Percentiles rank a stretch among this genome's conserved stretches.
Evolutionary conservation across 2,329 filamentous ascomycete genomes (phyloP).

Genomic region (Pseudopyrenochaeta lycopersici): DNA sequence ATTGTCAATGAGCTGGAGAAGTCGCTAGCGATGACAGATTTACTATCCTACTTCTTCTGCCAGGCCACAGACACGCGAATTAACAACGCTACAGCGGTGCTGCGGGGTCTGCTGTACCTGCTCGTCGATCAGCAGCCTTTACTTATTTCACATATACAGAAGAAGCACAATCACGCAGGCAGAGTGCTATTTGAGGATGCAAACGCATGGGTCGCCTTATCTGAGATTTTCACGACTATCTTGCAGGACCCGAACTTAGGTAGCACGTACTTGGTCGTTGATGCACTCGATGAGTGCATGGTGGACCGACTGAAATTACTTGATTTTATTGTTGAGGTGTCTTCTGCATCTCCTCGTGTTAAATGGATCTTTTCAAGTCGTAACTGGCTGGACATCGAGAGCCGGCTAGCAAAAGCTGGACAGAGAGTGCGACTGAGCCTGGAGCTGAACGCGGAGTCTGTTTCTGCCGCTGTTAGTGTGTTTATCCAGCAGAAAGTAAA

Average conservation of each 20-base stretch:
- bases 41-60: too few relatives aligned
- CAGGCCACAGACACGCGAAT: too few relatives aligned
- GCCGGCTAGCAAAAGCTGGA: conserved; percentile 28
- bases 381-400: conserved; percentile 44
- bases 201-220: too few relatives aligned
- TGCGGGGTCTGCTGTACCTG: too few relatives aligned
- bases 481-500: conserved; percentile 52
- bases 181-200: too few relatives aligned
- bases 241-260: conserved; percentile 43
- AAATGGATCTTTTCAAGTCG: too few relatives aligned
- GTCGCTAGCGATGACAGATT: too few relatives aligned
- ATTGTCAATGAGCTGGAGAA: too few relatives aligned
- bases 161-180: too few relatives aligned
- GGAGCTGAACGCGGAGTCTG: conserved; percentile 47
- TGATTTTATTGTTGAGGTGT: conserved; percentile 5
- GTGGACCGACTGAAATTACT: conserved; percentile 8
- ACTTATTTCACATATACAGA: too few relatives aligned
- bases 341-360: conserved; percentile 11
- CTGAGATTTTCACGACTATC: conserved; percentile 51
- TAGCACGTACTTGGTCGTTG: conserved; percentile 11
- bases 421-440: conserved; percentile 37
- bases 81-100: too few relatives aligned
- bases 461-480: conserved; percentile 44
- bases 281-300: conserved; percentile 18
- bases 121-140: too few relatives aligned